Evolutionary conservation across 345 rosid genomes (phyloP), one percentile per base, ranked within the genome.

Genomic region (Salix exigua): DNA sequence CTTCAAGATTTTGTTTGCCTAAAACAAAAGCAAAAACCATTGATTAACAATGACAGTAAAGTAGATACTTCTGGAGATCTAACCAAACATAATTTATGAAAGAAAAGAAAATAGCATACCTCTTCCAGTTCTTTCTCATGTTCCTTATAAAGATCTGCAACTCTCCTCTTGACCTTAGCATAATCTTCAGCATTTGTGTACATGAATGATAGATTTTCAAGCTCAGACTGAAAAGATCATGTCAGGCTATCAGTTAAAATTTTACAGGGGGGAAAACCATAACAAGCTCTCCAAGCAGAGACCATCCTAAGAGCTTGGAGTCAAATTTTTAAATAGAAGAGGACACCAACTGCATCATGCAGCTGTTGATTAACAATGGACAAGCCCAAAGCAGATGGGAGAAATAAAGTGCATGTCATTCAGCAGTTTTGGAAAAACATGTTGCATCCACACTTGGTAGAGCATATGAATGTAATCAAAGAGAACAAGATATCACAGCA

Each of bases 161-260:
- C 89, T 85, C 94, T 89, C 83, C 90, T 85, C 83, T 87, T 91
- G 86, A 89, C 88, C 82, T 89, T 88, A 35, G 89, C 91, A 83
- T 88, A 96, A 84, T 96, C 94, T 82, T 92, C 99, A n/a, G 98
- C 86, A 77, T 86, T 93, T 73, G 92, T 89, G 80, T 96, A 93
- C 98, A 96, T 91, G 85, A 96, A 96, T 78, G 98, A 89, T 18
- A 96, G 82, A 67, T 96, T 91, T 85, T 96, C 99, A 86, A 96
- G 94, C 87, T 96, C 99, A 70, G 96, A 86, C 99, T 96, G 91
- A 89, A 90, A 76, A 23, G 17, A 46, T 46, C 17, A 46, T 46
- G 50, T 13, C 50, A 46, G 18, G 18, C 13, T 13, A 12, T 12
- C 5, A 3, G 3, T 46, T 13, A 46, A 26, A 33, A 35, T 31